These are phyloP conservation scores for Penicillium macrosclerotiorum DNA, from an alignment of 495 filamentous ascomycete species.

Conservation along the genomic window DNA sequence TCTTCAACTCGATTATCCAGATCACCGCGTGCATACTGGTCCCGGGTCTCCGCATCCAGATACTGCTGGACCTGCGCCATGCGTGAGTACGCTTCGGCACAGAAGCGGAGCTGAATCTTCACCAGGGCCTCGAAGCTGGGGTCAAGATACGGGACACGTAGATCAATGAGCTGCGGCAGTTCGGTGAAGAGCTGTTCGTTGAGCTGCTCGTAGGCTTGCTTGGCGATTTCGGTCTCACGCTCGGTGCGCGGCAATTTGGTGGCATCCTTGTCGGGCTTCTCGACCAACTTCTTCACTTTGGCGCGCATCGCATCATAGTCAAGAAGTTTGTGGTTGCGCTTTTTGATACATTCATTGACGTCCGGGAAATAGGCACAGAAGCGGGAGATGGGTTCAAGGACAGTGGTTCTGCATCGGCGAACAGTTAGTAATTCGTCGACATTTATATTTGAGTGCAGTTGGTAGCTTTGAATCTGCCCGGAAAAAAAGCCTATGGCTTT, in stretches of 20 bases:
- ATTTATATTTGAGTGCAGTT: neutral
- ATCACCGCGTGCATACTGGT: constrained; percentile 93
- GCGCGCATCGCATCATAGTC: constrained; percentile 96
- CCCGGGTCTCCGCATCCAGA: constrained; percentile 90
- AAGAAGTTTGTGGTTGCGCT: constrained; percentile 94
- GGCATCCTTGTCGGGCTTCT: constrained; percentile 98
- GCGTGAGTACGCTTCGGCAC: constrained; percentile 90
- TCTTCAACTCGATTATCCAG: constrained; percentile 91
- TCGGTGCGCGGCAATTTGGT: constrained; percentile 92
- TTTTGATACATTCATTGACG: constrained; percentile 99
- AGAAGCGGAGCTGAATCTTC: constrained; percentile 97
- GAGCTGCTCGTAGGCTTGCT: constrained; percentile 87
- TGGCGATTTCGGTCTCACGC: constrained; percentile 91
- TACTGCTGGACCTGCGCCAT: constrained; percentile 99
- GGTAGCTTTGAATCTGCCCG: too few species aligned
- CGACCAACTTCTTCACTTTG: constrained; percentile 92
- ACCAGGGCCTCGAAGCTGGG: constrained; percentile 96
- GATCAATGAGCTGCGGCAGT: constrained; percentile 94
- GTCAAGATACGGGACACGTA: constrained; percentile 94
- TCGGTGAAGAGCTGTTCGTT: constrained; percentile 94
- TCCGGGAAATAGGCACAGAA: constrained; percentile 99
- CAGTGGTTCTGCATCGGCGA: constrained; percentile 63
- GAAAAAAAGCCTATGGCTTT: too few species aligned
- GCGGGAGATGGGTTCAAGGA: constrained; percentile 88
- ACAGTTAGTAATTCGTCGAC: neutral